Base-by-base conservation (phyloP, 2,329 filamentous ascomycete genomes). In the Penicillium sp. region DNA sequence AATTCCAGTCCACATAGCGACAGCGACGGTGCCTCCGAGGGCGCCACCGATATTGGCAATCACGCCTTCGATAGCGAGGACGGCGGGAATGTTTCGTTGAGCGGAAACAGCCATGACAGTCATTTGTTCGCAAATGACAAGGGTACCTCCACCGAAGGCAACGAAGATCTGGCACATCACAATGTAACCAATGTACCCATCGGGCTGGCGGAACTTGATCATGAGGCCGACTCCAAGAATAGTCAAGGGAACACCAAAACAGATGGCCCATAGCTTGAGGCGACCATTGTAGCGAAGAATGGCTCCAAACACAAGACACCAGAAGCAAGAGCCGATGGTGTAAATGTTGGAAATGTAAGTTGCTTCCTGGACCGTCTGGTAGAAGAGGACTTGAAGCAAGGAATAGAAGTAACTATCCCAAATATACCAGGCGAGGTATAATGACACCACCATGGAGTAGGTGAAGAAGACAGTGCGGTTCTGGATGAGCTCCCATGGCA, bases 301-400 rank as follows among this genome's bases (percentile, higher is more conserved):
- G n/a, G 53, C 45, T 31, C 58, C 58, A 1, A 59, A 52, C 7
- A 52, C 34, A 1, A 55, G 34, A 31, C 53, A 58, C 48, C 58
- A 53, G 32, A 63, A 48, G 4, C 51, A 53, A 7, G 54, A 56
- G 5, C 58, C 59, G 29, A 62, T 55, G 31, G 51, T 56, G 36
- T 56, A 60, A 16, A 57, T 55, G 43, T 60, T 59, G 34, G 43
- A 49, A 27, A 64, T 54, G 43, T 64, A 64, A 4, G 54, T 55
- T 2, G 50, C 43, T 8, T 57, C 32, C 4, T 22, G 22, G 4
- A 60, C 54, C 14, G 53, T 48, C 13, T 52, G 53, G 39, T 58
- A 48, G 36, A 39, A 53, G 10, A 59, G 42, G 18, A 59, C 52
- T 32, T 54, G 49, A 8, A 61, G 48, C 7, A 62, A 16, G 14